Base-by-base conservation (phyloP, 176 grass and related monocot species). In the Oryza punctata region DNA sequence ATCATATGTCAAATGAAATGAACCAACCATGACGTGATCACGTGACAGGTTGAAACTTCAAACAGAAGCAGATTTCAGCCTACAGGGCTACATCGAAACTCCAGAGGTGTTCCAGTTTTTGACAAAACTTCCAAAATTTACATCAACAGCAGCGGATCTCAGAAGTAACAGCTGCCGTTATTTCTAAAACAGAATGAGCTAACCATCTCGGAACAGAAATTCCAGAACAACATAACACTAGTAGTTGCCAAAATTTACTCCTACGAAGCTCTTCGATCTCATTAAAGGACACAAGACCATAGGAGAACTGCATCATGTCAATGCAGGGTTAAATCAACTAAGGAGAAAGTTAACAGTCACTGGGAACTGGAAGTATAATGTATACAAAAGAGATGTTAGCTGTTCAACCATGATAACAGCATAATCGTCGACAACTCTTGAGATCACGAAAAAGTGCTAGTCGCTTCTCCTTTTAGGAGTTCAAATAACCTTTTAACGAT, bases 381-480 rank as follows among this genome's bases (percentile, higher is more conserved):
- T 70, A 30, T 46, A 80, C 61, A 81, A 26, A 33, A 69, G 47
- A 0, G 14, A 69, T 16, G 64, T 76, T 37, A 86, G 57, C 59
- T 28, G 45, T 73, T 85, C 73, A 73, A 63, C 68, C 46, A 90
- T 74, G 79, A 82, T 29, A 45, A 23, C 26, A 73, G n/a, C 73
- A 90, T 37, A 37, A 24, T 9, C 45, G 4, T 30, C 47, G 60
- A 26, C 12, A 67, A 72, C 37, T 73, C 15, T 35, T 79, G 67
- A 50, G 19, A 65, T 69, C 73, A 28, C 44, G 37, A 86, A 61
- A 18, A 5, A 28, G 46, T 59, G 77, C 84, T 76, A 47, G 29
- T 24, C 15, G 13, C 10, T 3, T 59, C 50, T 41, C 40, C 25
- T 16, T 65, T 59, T 9, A 47, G 29, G 14, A 35, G 32, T 59